Base-by-base conservation (phyloP, 805 yeast species). In the Komagataella ulmi region DNA sequence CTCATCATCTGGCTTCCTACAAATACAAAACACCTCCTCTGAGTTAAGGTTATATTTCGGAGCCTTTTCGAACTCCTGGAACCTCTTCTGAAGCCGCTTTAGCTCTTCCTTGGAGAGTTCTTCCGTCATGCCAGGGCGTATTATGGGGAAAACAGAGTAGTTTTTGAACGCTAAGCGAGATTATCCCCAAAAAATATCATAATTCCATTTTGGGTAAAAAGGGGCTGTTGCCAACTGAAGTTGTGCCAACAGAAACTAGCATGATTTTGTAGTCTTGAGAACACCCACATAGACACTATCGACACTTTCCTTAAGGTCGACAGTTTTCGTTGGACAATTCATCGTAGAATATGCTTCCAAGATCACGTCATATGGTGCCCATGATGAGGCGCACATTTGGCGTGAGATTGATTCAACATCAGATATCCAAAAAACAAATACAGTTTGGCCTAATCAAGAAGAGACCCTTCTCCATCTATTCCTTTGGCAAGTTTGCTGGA, bases 11-110 rank as follows among this genome's bases (percentile, higher is more conserved):
- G 88, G 84, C 54, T 75, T 76, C 44, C 93, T 73, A 63, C 97
- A 89, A 0, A 82, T 66, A 62, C 97, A 89, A 59, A 73, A 88
- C 6, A 85, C 67, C 57, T 83, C 87, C 56, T 82, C 85, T 19
- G 82, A 71, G 57, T 75, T 70, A 19, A 70, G 57, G 53, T 76
- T 68, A 57, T 63, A 76, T 54, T 73, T 73, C 3, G 67, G 59
- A 1, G 72, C 64, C 12, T 51, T 55, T n/a, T 49, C 44, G 48
- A 59, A 67, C 54, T 58, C 58, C n/a, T 59, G 58, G 53, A 60
- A 67, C 50, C 59, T 52, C 36, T 58, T 62, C 46, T 61, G 47
- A 7, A 24, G 24, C 30, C 24, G 17, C 24, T 45, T 24, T 24
- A 45, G 14, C 36, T 51, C 45, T 46, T 51, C 53, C n/a, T 52